Evolutionary conservation across 1,284 basidiomycete genomes (phyloP).

Genomic region (Wallemia mellicola): DNA sequence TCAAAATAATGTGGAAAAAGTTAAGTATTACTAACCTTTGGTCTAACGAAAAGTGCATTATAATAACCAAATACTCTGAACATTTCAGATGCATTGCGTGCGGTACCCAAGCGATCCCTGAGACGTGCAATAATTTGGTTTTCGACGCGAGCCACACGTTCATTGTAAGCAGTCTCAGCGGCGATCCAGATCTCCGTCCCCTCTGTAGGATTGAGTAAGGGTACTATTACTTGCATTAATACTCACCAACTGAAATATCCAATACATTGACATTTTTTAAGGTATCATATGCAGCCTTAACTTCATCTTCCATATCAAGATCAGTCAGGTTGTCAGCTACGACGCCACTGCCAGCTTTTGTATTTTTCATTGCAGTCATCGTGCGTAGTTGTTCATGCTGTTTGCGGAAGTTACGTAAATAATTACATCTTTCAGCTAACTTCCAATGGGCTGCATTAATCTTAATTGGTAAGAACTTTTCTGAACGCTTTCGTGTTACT

Average conservation of each 20-base stretch:
- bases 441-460: constrained; percentile 68
- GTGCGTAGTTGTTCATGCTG: constrained; percentile 91
- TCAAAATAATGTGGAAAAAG: neutral
- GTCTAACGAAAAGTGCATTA: constrained; percentile 85
- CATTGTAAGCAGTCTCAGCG: constrained; percentile 90
- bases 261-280: constrained; percentile 88
- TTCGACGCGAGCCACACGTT: constrained; percentile 84
- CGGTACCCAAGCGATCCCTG: constrained; percentile 73
- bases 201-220: constrained; percentile 23
- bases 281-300: constrained; percentile 74
- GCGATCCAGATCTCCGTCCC: constrained; percentile 96
- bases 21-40: constrained; percentile 33
- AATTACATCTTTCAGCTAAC: constrained; percentile 60
- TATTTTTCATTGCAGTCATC: constrained; percentile 78
- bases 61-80: constrained; percentile 97
- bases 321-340: constrained; percentile 38
- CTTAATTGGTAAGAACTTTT: constrained; percentile 94
- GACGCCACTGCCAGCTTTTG: constrained; percentile 37
- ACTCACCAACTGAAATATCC: constrained; percentile 56
- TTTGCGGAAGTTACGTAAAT: constrained; percentile 73
- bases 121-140: constrained; percentile 90
- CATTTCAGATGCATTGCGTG: constrained; percentile 94
- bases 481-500: constrained; percentile 62
- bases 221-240: neutral
- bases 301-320: constrained; percentile 73